These are phyloP conservation scores for Trichoderma virens DNA, from an alignment of 495 filamentous ascomycete species.

Conservation along the genomic window DNA sequence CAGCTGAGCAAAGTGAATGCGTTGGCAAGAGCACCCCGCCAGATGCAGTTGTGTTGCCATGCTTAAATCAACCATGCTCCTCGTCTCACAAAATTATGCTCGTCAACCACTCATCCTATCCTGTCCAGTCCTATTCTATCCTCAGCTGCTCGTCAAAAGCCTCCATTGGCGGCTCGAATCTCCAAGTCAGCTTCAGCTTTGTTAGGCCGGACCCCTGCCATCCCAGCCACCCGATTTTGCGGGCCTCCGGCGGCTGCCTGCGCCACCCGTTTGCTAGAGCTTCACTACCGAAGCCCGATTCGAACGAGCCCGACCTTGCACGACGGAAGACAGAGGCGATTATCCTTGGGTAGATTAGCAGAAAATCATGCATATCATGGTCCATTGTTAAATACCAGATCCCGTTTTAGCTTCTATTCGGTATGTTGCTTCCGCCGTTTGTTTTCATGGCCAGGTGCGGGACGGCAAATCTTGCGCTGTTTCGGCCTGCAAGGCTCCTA, in stretches of 20 bases:
- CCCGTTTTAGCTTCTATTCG: neutral
- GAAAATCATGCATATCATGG: too few relatives aligned
- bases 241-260: neutral
- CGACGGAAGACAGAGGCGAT: neutral
- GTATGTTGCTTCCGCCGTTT: too few relatives aligned
- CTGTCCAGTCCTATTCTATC: too few relatives aligned
- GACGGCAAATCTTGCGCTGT: neutral
- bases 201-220: neutral
- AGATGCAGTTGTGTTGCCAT: neutral
- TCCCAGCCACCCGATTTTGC: constrained; percentile 6
- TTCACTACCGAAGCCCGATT: neutral
- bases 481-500: neutral
- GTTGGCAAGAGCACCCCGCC: neutral
- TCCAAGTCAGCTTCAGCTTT: neutral
- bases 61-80: neutral
- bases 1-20: neutral
- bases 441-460: neutral
- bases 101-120: too few relatives aligned
- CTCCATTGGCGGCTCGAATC: neutral
- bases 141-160: neutral
- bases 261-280: constrained; percentile 3
- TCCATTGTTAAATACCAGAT: neutral
- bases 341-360: neutral
- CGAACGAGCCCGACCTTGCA: neutral
- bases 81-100: neutral